Conservation (phyloP, 106 monocot genomes). For the Vanilla planifolia region DNA sequence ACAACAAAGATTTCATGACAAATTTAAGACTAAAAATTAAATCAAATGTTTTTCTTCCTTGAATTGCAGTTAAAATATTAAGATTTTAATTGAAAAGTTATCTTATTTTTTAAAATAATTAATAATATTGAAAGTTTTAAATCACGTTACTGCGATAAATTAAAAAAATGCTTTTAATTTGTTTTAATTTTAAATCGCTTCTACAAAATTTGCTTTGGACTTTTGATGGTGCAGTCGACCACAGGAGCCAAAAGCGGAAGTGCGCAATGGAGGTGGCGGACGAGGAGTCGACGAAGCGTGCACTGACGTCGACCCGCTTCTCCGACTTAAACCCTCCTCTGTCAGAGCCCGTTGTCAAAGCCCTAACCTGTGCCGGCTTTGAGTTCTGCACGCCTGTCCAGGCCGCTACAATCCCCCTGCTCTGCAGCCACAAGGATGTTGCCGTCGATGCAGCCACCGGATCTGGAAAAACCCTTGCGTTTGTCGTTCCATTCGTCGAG, state of each 20-base stretch:
- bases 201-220: no score
- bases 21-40: no score
- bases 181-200: no score
- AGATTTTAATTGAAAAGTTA: no score
- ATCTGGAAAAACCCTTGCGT: conserved; percentile 89
- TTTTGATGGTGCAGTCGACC: background rate
- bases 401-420: conserved; percentile 69
- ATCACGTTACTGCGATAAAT: no score
- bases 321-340: conserved; percentile 71
- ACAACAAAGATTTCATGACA: no score
- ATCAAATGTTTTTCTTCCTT: no score
- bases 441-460: conserved; percentile 95
- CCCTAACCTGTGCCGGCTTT: conserved; percentile 53
- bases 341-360: conserved; percentile 46
- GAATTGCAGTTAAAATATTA: no score
- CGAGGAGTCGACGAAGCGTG: conserved; percentile 38
- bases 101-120: no score
- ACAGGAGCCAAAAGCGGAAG: background rate
- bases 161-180: no score
- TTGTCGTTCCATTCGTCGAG: conserved; percentile 76
- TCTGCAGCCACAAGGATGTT: conserved; percentile 75
- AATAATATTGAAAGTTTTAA: no score
- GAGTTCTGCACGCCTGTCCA: conserved; percentile 90
- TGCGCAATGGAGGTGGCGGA: conserved; percentile 19
- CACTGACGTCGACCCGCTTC: conserved; percentile 66